These are phyloP conservation scores for Gomphus bonarii DNA, from an alignment of 1,284 basidiomycete genomes.

Conservation along the genomic window DNA sequence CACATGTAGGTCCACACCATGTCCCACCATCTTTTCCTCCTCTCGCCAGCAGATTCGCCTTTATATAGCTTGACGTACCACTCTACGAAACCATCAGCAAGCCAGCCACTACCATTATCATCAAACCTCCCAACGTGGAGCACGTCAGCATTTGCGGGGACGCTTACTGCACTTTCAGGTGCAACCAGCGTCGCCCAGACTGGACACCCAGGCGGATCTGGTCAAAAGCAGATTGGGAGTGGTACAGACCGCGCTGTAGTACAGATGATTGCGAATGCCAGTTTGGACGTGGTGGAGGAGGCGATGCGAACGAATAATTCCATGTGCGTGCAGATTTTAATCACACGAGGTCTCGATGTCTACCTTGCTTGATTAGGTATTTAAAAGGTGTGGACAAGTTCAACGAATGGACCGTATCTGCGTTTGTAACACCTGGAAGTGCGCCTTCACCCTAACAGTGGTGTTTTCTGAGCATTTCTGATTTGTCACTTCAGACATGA, in stretches of 20 bases:
- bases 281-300: constrained; percentile 86
- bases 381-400: constrained; percentile 89
- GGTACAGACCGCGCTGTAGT: constrained; percentile 84
- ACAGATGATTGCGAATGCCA: constrained; percentile 94
- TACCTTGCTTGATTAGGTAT: constrained; percentile 49
- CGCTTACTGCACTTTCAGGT: constrained; percentile 73
- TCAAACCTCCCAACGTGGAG: constrained; percentile 79
- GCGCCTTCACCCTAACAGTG: constrained; percentile 25
- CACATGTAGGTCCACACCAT: constrained; percentile 26
- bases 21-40: constrained; percentile 76
- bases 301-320: constrained; percentile 74
- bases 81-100: constrained; percentile 58
- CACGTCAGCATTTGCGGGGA: constrained; percentile 76
- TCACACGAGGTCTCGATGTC: neutral
- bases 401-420: constrained; percentile 95
- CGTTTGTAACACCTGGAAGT: constrained; percentile 91
- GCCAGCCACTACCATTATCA: constrained; percentile 52
- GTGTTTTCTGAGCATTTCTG: constrained; percentile 15
- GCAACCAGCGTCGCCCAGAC: constrained; percentile 62
- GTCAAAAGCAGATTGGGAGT: constrained; percentile 51
- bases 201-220: constrained; percentile 39
- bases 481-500: constrained; percentile 52
- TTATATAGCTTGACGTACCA: constrained; percentile 72
- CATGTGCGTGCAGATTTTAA: constrained; percentile 50
- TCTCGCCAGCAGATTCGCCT: constrained; percentile 76